Base-by-base conservation (phyloP, 2,329 filamentous ascomycete genomes). In the Simplicillium sp. region DNA sequence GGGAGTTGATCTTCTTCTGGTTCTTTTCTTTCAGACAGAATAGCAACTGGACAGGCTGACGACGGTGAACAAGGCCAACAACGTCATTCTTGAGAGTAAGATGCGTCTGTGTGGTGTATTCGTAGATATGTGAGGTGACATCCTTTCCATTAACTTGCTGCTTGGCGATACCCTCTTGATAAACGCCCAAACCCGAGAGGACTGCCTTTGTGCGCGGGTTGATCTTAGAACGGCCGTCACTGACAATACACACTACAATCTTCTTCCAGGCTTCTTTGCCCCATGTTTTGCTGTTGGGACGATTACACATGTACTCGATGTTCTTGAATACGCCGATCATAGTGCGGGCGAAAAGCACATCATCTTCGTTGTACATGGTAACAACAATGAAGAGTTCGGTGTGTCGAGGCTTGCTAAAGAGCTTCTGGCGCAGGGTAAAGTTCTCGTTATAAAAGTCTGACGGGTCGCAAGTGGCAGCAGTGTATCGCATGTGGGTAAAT, bases 11-110 rank as follows among this genome's bases (percentile, higher is more conserved):
- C 73, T 98, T 98, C 72, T 98, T 98, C 68, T 96, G 89, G 59
- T 98, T 98, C 77, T 96, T 97, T 59, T 98, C 92, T 70, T 98
- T 98, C 46, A 98, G 65, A 61, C 92, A 98, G 70, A 98, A 98
- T 4, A 98, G 77, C 69, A 98, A 84, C 66, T 98, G 92, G 2
- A 98, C 86, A 0, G 92, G 90, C 46, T 92, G 88, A 45, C 84
- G 84, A 55, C 88, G 87, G 36, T 83, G 82, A 47, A 92, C 86
- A 38, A 97, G 71, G 37, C 82, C 75, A 8, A 97, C 90, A 34
- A 95, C 77, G 45, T 84, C 84, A 51, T 90, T 94, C 68, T 95
- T 95, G 59, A 97, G 80, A 54, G 87, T 80, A 54, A 97, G 69
- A 29, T 85, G 86, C 50, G 89, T 85, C 62, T 92, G 86, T 0